Evolutionary conservation across 129 eudicot genomes (phyloP).

Genomic region (Chrysanthemum seticuspe): DNA sequence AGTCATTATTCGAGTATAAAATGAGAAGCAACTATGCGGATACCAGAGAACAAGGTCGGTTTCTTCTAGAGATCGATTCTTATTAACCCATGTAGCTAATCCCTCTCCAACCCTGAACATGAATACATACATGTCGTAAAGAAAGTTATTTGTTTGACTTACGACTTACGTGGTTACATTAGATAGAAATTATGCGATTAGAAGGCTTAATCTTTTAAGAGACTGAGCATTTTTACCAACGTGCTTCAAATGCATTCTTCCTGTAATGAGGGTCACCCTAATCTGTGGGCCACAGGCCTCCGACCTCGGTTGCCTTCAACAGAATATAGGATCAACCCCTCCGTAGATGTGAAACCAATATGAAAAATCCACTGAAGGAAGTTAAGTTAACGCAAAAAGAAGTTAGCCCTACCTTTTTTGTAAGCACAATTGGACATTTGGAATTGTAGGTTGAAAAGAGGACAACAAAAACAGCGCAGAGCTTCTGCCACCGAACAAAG

Average conservation of each 20-base stretch:
- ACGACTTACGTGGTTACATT: no score
- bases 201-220: no score
- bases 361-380: no score
- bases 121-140: no score
- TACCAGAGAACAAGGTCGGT: slow-evolving; percentile 74
- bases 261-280: no score
- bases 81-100: slow-evolving; percentile 76
- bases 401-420: neutral
- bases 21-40: neutral
- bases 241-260: no score
- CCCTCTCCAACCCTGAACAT: slow-evolving; percentile 58
- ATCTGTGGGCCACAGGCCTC: slow-evolving; percentile 31
- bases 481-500: no score
- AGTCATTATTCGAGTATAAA: neutral
- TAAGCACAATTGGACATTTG: neutral
- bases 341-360: slow-evolving; percentile 45
- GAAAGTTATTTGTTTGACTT: no score
- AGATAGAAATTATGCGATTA: no score
- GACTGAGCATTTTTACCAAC: no score
- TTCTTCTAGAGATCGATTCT: slow-evolving; percentile 71
- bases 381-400: no score
- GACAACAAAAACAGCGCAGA: slow-evolving; percentile 29
- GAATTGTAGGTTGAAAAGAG: slow-evolving; percentile 2
- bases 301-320: slow-evolving; percentile 77
- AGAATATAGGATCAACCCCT: slow-evolving; percentile 68